Evolutionary conservation across 176 grass and related monocot species (phyloP), one percentile per base, ranked within the genome.

Genomic region (Puya raimondii): DNA sequence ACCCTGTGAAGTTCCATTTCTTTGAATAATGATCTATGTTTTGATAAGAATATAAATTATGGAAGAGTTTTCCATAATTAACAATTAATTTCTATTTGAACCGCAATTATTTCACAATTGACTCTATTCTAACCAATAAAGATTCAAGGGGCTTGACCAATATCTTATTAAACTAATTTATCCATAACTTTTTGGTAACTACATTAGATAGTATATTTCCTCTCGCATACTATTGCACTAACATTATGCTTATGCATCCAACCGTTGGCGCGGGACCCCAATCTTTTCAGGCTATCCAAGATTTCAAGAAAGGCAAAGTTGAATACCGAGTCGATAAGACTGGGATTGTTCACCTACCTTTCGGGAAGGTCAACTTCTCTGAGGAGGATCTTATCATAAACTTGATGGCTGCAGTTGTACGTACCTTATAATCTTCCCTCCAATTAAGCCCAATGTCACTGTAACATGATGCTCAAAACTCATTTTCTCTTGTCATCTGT

Each of bases 261-360:
- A 1, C 6, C 1, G 33, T 42, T 42, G 33, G 7, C 4, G 33
- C 7, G 33, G 33, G 33, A 42, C 33, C 9, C 6, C 56, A 16
- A 61, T 20, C 56, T 61, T 84, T 88, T 21, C 84, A 99, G 95
- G 95, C 95, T 70, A 91, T 99, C 42, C 82, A 91, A 70, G 95
- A 99, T 63, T 99, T 99, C 73, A 99, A 94, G 85, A 94, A 88
- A 82, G 95, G 95, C 48, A 99, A 94, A 85, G 95, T 99, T 14
- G 95, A 99, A 84, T 99, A 86, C 78, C 86, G 95, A 78, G 89
- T 91, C 49, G 95, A 99, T 58, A 99, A 99, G 79, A 82, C 95
- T 15, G 90, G 95, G 72, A 94, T 93, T 65, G 89, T 88, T 26
- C 95, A 99, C 79, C 75, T 99, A 64, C 86, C 91, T 61, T 94